phyloP scores from a whole-genome alignment of 2,329 filamentous ascomycete species.

The Aspergillus phoenicis region DNA sequence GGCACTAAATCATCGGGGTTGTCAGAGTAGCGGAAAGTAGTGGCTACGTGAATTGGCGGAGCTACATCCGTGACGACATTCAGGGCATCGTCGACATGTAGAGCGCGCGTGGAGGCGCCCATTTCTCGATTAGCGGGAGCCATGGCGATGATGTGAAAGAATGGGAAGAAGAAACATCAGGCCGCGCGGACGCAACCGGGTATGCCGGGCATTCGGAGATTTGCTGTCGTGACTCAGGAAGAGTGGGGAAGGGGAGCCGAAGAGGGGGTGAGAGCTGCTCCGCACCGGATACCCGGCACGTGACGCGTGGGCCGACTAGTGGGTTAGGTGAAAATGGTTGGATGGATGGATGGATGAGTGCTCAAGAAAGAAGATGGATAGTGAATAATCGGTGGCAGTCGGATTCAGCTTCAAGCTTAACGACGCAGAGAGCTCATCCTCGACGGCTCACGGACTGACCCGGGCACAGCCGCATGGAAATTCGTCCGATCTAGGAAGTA shows the following conservation, averaged over 20 bases:
- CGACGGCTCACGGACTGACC: slow-evolving; percentile 41
- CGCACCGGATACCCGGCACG: not conserved
- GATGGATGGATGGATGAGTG: not conserved
- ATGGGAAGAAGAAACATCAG: slow-evolving; percentile 14
- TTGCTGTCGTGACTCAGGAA: not conserved
- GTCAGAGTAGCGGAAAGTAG: slow-evolving; percentile 79
- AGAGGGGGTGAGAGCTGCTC: not conserved
- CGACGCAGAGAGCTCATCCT: slow-evolving; percentile 46
- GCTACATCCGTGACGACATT: slow-evolving; percentile 78
- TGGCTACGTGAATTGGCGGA: slow-evolving; percentile 86
- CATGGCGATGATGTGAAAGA: slow-evolving; percentile 22
- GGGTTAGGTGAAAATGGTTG: not conserved
- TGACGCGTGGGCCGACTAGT: slow-evolving; percentile 4
- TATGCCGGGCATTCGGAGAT: not conserved
- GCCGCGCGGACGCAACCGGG: not conserved
- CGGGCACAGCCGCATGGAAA: slow-evolving; percentile 43
- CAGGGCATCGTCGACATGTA: slow-evolving; percentile 80
- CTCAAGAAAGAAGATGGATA: not conserved
- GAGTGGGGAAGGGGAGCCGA: not conserved
- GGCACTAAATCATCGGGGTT: slow-evolving; percentile 68
- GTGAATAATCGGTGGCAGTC: not conserved
- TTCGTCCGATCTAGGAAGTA: slow-evolving; percentile 36
- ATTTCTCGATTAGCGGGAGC: slow-evolving; percentile 23
- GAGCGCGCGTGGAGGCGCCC: slow-evolving; percentile 66
- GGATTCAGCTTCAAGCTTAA: slow-evolving; percentile 23